Percentiles rank a stretch among this genome's conserved stretches.
Conservation (phyloP, 148 eudicot genomes). For the Chenopodium suecicum region DNA sequence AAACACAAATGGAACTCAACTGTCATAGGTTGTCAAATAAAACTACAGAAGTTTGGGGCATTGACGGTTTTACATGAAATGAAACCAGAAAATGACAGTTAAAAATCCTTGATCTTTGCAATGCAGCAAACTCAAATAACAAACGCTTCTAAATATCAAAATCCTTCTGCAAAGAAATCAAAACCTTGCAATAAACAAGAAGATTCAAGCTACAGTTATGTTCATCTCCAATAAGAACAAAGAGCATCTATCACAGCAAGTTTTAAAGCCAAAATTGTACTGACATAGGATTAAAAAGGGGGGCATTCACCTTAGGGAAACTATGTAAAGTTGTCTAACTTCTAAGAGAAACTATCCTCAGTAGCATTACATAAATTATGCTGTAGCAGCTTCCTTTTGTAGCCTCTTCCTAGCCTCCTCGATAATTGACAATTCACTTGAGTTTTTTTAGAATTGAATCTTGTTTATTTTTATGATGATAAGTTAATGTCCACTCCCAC, state of each 20-base stretch:
- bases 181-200: background rate
- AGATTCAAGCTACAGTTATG: background rate
- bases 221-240: background rate
- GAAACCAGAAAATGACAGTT: too few species aligned
- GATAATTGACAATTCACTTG: slow-evolving; percentile 34
- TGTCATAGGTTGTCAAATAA: too few species aligned
- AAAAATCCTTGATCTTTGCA: background rate
- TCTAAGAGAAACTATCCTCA: background rate
- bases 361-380: slow-evolving; percentile 7
- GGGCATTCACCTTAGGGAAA: background rate
- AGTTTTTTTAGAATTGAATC: too few species aligned
- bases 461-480: too few species aligned
- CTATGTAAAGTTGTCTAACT: slow-evolving; percentile 1
- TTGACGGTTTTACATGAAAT: too few species aligned
- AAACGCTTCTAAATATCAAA: background rate
- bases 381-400: slow-evolving; percentile 16
- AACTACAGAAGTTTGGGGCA: too few species aligned
- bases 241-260: background rate
- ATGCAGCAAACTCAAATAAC: background rate
- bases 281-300: background rate
- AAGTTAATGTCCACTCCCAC: too few species aligned
- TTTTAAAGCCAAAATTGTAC: background rate
- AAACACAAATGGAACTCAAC: too few species aligned
- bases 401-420: slow-evolving; percentile 51
- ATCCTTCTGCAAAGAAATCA: background rate